These are phyloP conservation scores for Epichloe coenophiala DNA, from an alignment of 2,329 filamentous ascomycete species.

Conservation along the genomic window DNA sequence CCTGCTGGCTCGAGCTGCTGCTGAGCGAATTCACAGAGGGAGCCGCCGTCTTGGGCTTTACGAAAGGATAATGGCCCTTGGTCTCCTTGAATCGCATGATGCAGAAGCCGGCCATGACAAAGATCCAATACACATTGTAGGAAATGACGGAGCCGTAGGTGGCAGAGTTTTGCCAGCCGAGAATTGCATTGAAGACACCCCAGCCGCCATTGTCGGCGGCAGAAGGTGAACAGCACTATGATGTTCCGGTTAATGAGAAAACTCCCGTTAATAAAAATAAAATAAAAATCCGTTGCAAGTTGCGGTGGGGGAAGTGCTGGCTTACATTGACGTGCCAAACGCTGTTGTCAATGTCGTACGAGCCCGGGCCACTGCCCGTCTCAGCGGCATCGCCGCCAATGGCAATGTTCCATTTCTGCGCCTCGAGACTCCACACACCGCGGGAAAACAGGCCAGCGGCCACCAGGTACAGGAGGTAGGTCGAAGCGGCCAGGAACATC, in stretches of 20 bases:
- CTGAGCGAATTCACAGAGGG: conserved; percentile 9
- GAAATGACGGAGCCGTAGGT: conserved; percentile 78
- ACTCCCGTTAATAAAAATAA: too few relatives aligned
- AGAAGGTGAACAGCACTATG: conserved; percentile 58
- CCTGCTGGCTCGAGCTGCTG: conserved; percentile 15
- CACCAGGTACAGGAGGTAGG: conserved; percentile 73
- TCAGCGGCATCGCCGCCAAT: conserved; percentile 44
- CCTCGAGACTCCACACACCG: conserved; percentile 61
- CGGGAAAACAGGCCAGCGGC: conserved; percentile 71
- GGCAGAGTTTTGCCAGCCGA: conserved; percentile 81
- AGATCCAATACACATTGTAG: conserved; percentile 81
- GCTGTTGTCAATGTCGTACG: conserved; percentile 63
- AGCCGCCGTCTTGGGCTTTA: conserved; percentile 19
- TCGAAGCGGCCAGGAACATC: conserved; percentile 68
- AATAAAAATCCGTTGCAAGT: not conserved
- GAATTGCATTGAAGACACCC: conserved; percentile 75
- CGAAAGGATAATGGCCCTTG: conserved; percentile 35
- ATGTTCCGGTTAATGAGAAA: not conserved
- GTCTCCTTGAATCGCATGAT: conserved; percentile 53
- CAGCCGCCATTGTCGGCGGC: conserved; percentile 64
- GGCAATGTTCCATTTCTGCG: conserved; percentile 52
- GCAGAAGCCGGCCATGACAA: conserved; percentile 56
- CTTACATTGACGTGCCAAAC: conserved; percentile 74
- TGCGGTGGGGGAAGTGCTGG: conserved; percentile 7
- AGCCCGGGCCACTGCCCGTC: conserved; percentile 49